phyloP scores from a whole-genome alignment of 306 rosid genomes.

The Cercis canadensis region DNA sequence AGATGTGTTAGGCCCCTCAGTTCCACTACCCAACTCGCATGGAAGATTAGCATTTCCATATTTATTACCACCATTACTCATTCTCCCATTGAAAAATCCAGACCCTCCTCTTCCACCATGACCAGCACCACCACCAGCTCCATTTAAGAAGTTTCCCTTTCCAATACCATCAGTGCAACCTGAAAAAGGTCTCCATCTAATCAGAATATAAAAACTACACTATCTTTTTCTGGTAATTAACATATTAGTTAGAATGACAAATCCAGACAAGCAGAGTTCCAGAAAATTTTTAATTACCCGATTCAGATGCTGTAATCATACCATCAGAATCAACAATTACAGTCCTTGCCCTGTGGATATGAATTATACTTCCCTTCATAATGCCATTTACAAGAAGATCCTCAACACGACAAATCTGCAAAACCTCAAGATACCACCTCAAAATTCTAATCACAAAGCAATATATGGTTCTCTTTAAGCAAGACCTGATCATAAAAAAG shows the following conservation, averaged over 20 bases:
- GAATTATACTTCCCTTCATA: constrained; percentile 91
- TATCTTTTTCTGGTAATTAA: not conserved
- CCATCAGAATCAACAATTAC: constrained; percentile 76
- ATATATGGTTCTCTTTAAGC: not conserved
- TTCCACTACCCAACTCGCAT: constrained; percentile 97
- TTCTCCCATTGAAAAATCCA: constrained; percentile 82
- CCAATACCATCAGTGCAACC: constrained; percentile 97
- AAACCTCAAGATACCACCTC: constrained; percentile 39
- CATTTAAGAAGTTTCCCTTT: constrained; percentile 91
- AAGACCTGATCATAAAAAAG: constrained; percentile 30
- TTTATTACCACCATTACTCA: constrained; percentile 78
- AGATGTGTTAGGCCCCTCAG: constrained; percentile 76
- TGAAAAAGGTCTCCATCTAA: constrained; percentile 49
- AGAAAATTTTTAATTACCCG: constrained; percentile 58
- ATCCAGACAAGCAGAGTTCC: constrained; percentile 1
- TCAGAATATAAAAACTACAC: constrained; percentile 41
- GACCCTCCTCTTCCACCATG: constrained; percentile 99
- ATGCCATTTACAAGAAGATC: constrained; percentile 90
- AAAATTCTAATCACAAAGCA: constrained; percentile 24
- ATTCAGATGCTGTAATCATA: constrained; percentile 74
- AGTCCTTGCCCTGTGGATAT: constrained; percentile 97
- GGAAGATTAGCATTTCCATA: constrained; percentile 96
- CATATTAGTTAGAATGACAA: no score
- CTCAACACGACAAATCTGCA: constrained; percentile 96
- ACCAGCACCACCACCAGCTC: constrained; percentile 99